A percentile compares a stretch with the other conserved stretches of the same genome.
Evolutionary conservation across 768 basidiomycete genomes (phyloP).

Genomic region (Tephrocybe rancida): DNA sequence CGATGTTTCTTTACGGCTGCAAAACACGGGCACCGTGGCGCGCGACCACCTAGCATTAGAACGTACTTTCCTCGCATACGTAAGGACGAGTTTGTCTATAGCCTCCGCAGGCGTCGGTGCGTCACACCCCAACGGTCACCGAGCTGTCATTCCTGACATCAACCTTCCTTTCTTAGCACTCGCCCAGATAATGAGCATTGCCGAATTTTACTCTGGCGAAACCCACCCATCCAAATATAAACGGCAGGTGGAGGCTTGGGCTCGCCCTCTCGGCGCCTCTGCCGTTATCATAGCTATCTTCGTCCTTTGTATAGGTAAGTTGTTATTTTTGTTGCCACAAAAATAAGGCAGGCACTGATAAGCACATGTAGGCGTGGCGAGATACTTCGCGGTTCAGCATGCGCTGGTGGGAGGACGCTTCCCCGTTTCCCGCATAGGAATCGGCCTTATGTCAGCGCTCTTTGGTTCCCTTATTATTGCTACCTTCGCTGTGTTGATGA

Average conservation of each 20-base stretch:
- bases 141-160: neutral
- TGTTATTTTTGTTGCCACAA: neutral
- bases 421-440: constrained; percentile 10
- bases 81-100: constrained; percentile 50
- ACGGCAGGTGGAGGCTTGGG: constrained; percentile 13
- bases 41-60: constrained; percentile 56
- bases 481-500: constrained; percentile 7
- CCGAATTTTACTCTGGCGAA: constrained; percentile 18
- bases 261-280: constrained; percentile 48
- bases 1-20: constrained; percentile 24
- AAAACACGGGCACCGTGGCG: constrained; percentile 52
- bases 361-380: constrained; percentile 1
- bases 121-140: constrained; percentile 1
- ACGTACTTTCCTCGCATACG: constrained; percentile 53
- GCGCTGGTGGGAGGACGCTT: constrained; percentile 13
- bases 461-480: constrained; percentile 10
- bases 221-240: neutral
- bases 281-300: constrained; percentile 36
- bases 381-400: constrained; percentile 17
- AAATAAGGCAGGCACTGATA: neutral
- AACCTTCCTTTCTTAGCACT: constrained; percentile 29
- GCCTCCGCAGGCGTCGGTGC: constrained; percentile 44
- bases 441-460: constrained; percentile 4
- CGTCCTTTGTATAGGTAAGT: constrained; percentile 30
- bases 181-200: constrained; percentile 48